These are phyloP conservation scores for Halophytophthora batemanensis DNA, from an alignment of 352 stramenopile genomes.

Conservation along the genomic window DNA sequence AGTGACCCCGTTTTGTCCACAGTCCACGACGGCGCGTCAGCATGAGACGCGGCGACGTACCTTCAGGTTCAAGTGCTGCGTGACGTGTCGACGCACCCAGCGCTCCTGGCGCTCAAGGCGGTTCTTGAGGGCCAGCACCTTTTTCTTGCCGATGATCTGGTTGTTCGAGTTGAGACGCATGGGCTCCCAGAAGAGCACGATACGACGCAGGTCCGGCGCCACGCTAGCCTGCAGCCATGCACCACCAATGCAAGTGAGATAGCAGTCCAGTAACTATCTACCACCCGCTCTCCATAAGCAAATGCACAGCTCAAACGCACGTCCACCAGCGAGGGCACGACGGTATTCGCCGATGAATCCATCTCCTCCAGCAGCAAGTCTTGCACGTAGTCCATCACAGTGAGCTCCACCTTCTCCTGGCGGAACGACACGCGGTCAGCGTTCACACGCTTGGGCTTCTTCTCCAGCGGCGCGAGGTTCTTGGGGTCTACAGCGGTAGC, in stretches of 20 bases:
- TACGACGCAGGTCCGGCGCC: conserved; percentile 56
- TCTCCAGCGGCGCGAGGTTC: conserved; percentile 61
- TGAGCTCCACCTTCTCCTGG: conserved; percentile 66
- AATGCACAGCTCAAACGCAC: conserved; percentile 17
- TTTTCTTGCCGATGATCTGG: conserved; percentile 75
- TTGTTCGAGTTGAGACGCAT: conserved; percentile 64
- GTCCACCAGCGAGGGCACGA: conserved; percentile 70
- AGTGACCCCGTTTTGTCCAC: too few species aligned
- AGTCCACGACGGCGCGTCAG: too few species aligned
- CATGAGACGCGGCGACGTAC: conserved; percentile 18
- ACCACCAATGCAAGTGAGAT: neutral
- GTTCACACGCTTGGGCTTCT: conserved; percentile 62
- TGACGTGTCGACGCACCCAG: conserved; percentile 69
- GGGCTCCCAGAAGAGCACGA: conserved; percentile 75
- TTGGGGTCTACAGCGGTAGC: conserved; percentile 51
- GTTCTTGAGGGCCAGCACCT: conserved; percentile 58
- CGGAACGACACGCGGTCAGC: conserved; percentile 66
- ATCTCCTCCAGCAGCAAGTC: conserved; percentile 64
- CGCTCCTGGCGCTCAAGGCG: conserved; percentile 59
- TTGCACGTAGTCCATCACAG: conserved; percentile 68
- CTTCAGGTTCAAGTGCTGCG: conserved; percentile 79
- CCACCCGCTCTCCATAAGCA: too few species aligned
- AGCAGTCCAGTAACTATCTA: neutral
- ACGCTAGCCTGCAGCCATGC: conserved; percentile 49
- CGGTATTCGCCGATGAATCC: conserved; percentile 49